phyloP scores from a whole-genome alignment of 139 green algal species.

The Pycnococcus provasolii region DNA sequence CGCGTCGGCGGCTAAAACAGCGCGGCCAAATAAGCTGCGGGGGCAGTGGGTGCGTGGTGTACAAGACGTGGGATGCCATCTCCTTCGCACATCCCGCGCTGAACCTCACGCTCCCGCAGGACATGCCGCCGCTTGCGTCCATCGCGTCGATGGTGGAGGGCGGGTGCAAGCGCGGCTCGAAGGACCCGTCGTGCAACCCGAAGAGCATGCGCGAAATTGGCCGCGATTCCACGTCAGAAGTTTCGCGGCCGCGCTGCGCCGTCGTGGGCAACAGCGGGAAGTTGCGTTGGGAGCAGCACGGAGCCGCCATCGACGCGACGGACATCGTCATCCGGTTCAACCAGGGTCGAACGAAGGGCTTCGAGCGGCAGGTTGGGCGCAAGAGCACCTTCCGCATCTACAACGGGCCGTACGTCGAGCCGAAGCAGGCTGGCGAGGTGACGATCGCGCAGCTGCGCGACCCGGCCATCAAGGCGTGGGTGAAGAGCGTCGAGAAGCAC shows the following conservation, averaged over 20 bases:
- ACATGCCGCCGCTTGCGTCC: too few species aligned
- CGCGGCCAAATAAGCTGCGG: too few species aligned
- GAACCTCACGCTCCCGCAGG: too few species aligned
- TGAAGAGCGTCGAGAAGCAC: conserved; percentile 18
- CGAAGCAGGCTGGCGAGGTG: conserved; percentile 27
- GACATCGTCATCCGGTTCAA: conserved; percentile 32
- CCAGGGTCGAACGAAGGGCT: conserved; percentile 19
- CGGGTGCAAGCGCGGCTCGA: too few species aligned
- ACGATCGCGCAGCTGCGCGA: conserved; percentile 26
- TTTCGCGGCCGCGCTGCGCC: conserved; percentile 10
- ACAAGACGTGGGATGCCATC: too few species aligned
- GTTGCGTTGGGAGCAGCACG: conserved; percentile 8
- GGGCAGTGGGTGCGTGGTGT: too few species aligned
- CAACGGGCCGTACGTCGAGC: conserved; percentile 24
- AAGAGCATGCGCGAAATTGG: too few species aligned
- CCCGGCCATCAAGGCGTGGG: conserved; percentile 15
- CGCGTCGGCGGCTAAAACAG: too few species aligned
- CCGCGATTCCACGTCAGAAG: too few species aligned
- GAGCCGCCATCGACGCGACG: conserved; percentile 10
- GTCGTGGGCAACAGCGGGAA: conserved; percentile 25
- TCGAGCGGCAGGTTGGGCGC: conserved; percentile 21
- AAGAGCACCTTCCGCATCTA: conserved; percentile 22
- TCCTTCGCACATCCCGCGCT: too few species aligned
- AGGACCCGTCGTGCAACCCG: too few species aligned
- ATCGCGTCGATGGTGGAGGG: too few species aligned